Base-by-base conservation (phyloP, 1,284 basidiomycete genomes). In the Leccinum fallax region DNA sequence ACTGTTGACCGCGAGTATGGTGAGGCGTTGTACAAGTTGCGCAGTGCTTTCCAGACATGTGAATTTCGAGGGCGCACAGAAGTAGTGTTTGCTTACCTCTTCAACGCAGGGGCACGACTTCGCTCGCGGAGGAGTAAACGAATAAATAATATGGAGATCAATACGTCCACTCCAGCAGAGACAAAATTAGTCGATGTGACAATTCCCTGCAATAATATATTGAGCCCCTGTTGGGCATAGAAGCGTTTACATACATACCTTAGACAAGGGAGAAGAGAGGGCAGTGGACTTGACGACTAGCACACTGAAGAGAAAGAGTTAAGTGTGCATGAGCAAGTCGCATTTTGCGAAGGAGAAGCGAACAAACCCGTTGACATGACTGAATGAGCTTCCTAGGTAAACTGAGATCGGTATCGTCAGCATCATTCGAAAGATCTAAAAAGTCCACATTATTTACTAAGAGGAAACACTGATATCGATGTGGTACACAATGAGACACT, bases 1-100 rank as follows among this genome's bases (percentile, higher is more conserved):
- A 1, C 53, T 66, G n/a, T 70, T 70, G 8, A 68, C 40, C 0
- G 66, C 55, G 21, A 70, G 63, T 9, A 70, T 46, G 5, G 21
- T 46, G 16, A 69, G 61, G 38, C 61, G 61, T 24, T 65, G 56
- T 21, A 68, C 48, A 5, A 61, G 16, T 13, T 59, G 36, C 5
- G 28, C 58, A 3, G 65, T 58, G 0, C 67, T 71, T 19, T 5
- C 11, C 8, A 19, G 5, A 56, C 36, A 24, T 15, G 3, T 56
- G n/a, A 56, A 13, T 56, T n/a, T 30, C 38, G n/a, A 9, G 1
- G 7, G 24, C 9, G 5, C 38, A n/a, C 15, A 11, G 10, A 16
- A 19, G 26, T 4, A 13, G 8, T 5, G 19, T 40, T 34, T 16
- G 7, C 38, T 43, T 11, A 56, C 55, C 26, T 56, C 11, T 30